Conservation (phyloP, 352 stramenopile genomes). For the Phytopythium ostracodes region DNA sequence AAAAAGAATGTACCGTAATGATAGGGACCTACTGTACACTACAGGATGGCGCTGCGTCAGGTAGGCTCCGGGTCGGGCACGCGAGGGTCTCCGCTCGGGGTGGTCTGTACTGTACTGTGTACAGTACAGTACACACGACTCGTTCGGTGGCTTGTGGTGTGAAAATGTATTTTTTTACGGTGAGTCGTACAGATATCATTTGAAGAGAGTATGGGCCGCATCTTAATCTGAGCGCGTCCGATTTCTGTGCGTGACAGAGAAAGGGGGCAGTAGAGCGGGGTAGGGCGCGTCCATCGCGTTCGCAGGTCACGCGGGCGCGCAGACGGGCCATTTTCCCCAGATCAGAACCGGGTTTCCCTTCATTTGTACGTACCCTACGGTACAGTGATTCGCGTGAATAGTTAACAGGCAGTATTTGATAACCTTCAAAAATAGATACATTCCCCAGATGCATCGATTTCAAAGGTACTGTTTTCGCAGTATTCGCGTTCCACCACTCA, state of each 20-base stretch:
- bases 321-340: not conserved
- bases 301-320: not conserved
- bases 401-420: no score
- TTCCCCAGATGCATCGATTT: no score
- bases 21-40: no score
- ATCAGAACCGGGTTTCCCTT: not conserved
- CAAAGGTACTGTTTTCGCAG: no score
- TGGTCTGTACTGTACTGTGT: not conserved
- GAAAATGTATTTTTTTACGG: not conserved
- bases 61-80: no score
- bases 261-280: not conserved
- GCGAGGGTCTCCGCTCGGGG: not conserved
- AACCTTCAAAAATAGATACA: no score
- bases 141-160: not conserved
- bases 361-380: not conserved
- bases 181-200: no score
- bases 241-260: not conserved
- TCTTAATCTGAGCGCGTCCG: conserved; percentile 2
- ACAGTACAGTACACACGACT: not conserved
- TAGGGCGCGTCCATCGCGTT: not conserved
- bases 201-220: not conserved
- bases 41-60: no score
- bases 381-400: no score
- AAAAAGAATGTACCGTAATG: no score
- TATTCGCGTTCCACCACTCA: no score